Evolutionary conservation across 306 rosid genomes (phyloP).

Genomic region (Fagus sylvatica): DNA sequence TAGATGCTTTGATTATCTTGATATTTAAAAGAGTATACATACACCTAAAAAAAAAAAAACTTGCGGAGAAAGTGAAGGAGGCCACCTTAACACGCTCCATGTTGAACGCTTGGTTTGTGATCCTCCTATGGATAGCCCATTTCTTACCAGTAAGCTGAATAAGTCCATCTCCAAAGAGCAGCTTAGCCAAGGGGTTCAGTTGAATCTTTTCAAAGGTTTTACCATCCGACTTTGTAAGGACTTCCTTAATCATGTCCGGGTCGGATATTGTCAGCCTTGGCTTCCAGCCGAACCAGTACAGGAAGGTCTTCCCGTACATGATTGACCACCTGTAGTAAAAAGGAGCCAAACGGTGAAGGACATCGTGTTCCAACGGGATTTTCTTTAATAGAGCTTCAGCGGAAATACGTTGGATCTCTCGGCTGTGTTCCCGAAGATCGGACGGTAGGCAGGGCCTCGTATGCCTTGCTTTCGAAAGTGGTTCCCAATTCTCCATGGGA

Average conservation of each 20-base stretch:
- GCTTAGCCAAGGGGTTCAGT: conserved; percentile 45
- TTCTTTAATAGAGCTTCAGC: conserved; percentile 40
- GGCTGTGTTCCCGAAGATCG: conserved; percentile 54
- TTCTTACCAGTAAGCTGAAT: conserved; percentile 46
- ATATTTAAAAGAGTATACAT: too few species aligned
- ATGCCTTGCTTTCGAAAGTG: conserved; percentile 64
- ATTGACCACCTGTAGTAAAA: conserved; percentile 58
- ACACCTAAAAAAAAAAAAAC: too few species aligned
- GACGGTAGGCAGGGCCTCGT: conserved; percentile 67
- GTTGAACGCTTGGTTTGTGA: conserved; percentile 57
- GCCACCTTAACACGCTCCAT: conserved; percentile 58
- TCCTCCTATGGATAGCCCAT: conserved; percentile 59
- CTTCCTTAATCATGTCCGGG: conserved; percentile 65
- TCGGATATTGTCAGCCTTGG: conserved; percentile 67
- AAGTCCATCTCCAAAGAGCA: conserved; percentile 64
- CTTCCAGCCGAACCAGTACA: conserved; percentile 69
- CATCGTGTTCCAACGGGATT: conserved; percentile 42
- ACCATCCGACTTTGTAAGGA: conserved; percentile 45
- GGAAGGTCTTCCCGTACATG: conserved; percentile 59
- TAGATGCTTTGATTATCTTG: too few species aligned
- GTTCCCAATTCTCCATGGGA: conserved; percentile 44
- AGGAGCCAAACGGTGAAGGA: conserved; percentile 46
- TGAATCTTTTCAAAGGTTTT: conserved; percentile 29
- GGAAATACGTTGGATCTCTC: conserved; percentile 51
- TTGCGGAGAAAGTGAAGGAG: neutral